These are phyloP conservation scores for Kockiozyma suomiensis DNA, from an alignment of 805 yeast species.

Conservation along the genomic window DNA sequence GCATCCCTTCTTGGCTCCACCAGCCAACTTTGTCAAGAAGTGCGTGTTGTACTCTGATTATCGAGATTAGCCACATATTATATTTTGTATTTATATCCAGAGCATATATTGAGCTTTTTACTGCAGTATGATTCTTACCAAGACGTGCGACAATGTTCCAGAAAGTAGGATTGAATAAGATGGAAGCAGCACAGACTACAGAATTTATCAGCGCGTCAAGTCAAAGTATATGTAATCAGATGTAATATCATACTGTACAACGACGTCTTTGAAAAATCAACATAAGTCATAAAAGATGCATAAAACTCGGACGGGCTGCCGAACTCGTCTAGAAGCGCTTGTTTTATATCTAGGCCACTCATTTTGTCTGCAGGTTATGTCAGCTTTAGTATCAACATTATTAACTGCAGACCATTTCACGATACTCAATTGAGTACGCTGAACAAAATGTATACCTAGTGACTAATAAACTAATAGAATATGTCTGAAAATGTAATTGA, in stretches of 20 bases:
- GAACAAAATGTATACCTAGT: too few species aligned
- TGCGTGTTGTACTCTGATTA: slow-evolving; percentile 70
- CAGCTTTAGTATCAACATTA: not conserved
- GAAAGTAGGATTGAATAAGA: slow-evolving; percentile 89
- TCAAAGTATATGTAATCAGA: not conserved
- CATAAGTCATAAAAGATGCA: slow-evolving; percentile 7
- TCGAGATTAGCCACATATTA: not conserved
- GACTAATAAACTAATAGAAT: too few species aligned
- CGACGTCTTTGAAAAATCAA: slow-evolving; percentile 27
- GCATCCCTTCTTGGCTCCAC: slow-evolving; percentile 77
- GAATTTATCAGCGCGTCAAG: not conserved
- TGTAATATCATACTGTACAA: slow-evolving; percentile 12
- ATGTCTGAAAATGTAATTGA: too few species aligned
- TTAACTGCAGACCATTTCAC: not conserved
- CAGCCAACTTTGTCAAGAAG: slow-evolving; percentile 70
- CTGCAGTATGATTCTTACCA: slow-evolving; percentile 40
- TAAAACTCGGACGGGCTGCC: slow-evolving; percentile 7
- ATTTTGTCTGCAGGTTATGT: not conserved
- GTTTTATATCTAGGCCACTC: not conserved
- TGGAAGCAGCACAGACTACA: slow-evolving; percentile 59
- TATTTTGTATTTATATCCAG: not conserved
- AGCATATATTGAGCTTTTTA: not conserved
- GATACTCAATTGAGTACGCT: not conserved
- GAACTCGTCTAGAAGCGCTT: not conserved
- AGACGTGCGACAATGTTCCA: slow-evolving; percentile 92